These are phyloP conservation scores for Suillus alpinus DNA, from an alignment of 768 basidiomycete species.

Conservation along the genomic window DNA sequence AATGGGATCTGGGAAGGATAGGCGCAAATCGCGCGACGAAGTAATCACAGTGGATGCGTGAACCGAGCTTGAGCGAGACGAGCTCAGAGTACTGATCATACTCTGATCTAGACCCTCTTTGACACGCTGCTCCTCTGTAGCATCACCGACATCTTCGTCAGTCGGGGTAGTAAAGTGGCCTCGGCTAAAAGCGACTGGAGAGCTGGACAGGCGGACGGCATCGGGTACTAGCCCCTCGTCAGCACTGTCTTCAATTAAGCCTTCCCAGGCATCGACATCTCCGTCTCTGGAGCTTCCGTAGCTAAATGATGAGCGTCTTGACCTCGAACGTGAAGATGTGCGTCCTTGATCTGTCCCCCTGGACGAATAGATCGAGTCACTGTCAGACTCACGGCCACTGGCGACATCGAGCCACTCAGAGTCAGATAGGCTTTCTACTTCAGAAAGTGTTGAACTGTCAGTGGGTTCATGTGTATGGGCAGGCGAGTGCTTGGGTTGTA, in stretches of 20 bases:
- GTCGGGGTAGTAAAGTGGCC: conserved; percentile 26
- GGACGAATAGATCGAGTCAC: conserved; percentile 59
- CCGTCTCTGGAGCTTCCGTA: conserved; percentile 64
- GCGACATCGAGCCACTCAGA: conserved; percentile 84
- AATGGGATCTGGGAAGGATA: conserved; percentile 84
- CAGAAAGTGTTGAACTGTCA: conserved; percentile 49
- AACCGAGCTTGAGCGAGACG: conserved; percentile 65
- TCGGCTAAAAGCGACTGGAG: conserved; percentile 14
- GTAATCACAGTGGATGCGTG: conserved; percentile 53
- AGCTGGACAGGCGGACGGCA: conserved; percentile 19
- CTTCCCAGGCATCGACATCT: conserved; percentile 78
- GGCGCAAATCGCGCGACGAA: conserved; percentile 69
- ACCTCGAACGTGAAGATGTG: conserved; percentile 48
- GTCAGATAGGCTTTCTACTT: conserved; percentile 68
- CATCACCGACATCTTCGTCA: conserved; percentile 34
- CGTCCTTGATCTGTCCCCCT: conserved; percentile 63
- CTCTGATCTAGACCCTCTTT: conserved; percentile 80
- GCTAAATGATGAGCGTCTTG: conserved; percentile 70
- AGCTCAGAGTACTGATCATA: conserved; percentile 74
- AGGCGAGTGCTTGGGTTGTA: conserved; percentile 19
- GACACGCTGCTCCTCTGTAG: conserved; percentile 64
- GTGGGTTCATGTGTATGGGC: conserved; percentile 31
- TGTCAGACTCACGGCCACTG: conserved; percentile 61
- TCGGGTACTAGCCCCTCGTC: conserved; percentile 40
- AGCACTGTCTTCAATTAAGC: conserved; percentile 61